These are phyloP conservation scores for Coniophora puteana DNA, from an alignment of 1,284 basidiomycete species.

Conservation along the genomic window DNA sequence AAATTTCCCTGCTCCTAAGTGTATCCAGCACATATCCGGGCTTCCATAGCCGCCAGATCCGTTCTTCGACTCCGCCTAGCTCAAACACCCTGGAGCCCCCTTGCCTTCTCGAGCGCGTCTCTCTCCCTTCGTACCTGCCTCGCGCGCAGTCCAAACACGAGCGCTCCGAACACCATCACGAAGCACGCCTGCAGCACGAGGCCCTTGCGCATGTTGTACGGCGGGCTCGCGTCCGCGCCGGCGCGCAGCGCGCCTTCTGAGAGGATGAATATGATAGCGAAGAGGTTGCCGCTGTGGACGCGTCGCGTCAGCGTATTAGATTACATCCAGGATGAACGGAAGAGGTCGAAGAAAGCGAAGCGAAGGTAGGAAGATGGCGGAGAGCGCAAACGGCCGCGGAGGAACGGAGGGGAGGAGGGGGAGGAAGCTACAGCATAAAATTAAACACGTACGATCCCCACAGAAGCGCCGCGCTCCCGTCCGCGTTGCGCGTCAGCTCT, in stretches of 20 bases:
- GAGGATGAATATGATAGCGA: constrained; percentile 61
- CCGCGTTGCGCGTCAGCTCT: constrained; percentile 74
- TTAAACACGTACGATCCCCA: constrained; percentile 57
- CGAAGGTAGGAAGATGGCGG: too few relatives aligned
- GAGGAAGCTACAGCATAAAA: background rate
- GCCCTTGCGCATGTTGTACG: constrained; percentile 62
- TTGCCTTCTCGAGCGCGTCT: constrained; percentile 55
- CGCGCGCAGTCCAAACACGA: constrained; percentile 50
- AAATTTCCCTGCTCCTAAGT: too few relatives aligned
- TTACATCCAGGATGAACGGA: too few relatives aligned
- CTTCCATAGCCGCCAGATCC: too few relatives aligned
- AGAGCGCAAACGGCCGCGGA: too few relatives aligned
- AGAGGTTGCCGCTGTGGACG: constrained; percentile 57
- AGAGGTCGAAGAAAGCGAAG: constrained; percentile 6
- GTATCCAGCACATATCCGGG: too few relatives aligned
- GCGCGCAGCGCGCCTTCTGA: constrained; percentile 62
- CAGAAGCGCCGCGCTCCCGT: constrained; percentile 67
- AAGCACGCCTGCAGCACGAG: constrained; percentile 60
- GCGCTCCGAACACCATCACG: constrained; percentile 33
- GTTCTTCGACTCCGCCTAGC: too few relatives aligned
- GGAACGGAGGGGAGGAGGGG: constrained; percentile 1
- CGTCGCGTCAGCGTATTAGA: too few relatives aligned
- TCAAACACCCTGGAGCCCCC: too few relatives aligned
- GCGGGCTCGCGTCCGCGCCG: constrained; percentile 52
- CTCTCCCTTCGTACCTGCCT: constrained; percentile 54